phyloP scores from a whole-genome alignment of 164 flowering plant genomes.

The Amborella trichopoda region DNA sequence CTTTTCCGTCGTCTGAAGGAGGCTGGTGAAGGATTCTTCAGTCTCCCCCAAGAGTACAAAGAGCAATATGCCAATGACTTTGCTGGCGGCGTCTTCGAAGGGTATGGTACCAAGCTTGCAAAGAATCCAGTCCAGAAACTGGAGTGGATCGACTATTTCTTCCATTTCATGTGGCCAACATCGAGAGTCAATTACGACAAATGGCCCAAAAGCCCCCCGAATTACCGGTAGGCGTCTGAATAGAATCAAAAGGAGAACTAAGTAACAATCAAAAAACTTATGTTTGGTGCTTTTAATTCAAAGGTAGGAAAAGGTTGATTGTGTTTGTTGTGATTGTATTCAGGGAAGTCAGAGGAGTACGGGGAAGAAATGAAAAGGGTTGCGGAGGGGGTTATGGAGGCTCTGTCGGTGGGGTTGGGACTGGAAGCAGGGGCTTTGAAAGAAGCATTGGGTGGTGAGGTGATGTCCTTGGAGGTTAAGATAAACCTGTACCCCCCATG shows the following conservation, averaged over 20 bases:
- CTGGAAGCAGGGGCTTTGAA: constrained; percentile 20
- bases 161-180: constrained; percentile 14
- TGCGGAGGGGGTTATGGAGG: constrained; percentile 17
- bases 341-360: constrained; percentile 39
- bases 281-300: no score
- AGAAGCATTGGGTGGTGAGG: constrained; percentile 20
- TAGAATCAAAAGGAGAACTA: no score
- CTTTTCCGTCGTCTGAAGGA: constrained; percentile 22
- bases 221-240: constrained; percentile 6
- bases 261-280: no score
- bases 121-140: constrained; percentile 26
- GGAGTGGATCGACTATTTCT: constrained; percentile 43
- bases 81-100: constrained; percentile 24
- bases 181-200: neutral
- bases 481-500: constrained; percentile 49
- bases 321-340: no score
- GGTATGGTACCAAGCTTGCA: constrained; percentile 43
- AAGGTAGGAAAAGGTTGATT: no score
- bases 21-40: constrained; percentile 28
- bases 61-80: constrained; percentile 32
- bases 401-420: constrained; percentile 34
- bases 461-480: constrained; percentile 31
- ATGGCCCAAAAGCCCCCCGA: neutral
- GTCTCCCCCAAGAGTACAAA: constrained; percentile 30
- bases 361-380: constrained; percentile 20